Evolutionary conservation across 805 yeast species (phyloP).

Genomic region (Lipomyces starkeyi): DNA sequence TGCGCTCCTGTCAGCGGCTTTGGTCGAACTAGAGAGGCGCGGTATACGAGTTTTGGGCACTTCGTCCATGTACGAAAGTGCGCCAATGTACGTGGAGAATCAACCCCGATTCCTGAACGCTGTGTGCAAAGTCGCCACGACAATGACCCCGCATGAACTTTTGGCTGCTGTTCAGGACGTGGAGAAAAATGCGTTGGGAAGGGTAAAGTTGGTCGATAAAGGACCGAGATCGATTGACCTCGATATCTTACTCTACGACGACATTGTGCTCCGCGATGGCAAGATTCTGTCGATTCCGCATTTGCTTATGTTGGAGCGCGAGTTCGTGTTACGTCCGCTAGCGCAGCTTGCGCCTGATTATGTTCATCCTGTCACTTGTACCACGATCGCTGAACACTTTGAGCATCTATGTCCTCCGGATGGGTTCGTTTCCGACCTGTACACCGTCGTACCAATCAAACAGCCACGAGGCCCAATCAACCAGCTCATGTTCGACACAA

Average conservation of each 20-base stretch:
- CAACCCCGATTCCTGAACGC: conserved; percentile 88
- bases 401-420: conserved; percentile 53
- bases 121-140: conserved; percentile 69
- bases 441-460: conserved; percentile 36
- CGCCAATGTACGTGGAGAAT: conserved; percentile 87
- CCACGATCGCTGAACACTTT: conserved; percentile 73
- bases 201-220: conserved; percentile 82
- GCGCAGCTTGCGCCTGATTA: conserved; percentile 77
- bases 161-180: conserved; percentile 69
- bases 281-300: conserved; percentile 78
- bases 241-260: conserved; percentile 79
- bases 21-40: conserved; percentile 53
- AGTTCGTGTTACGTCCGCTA: conserved; percentile 88
- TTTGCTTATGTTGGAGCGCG: conserved; percentile 81
- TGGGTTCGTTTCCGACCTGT: conserved; percentile 41
- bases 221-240: conserved; percentile 93
- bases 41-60: conserved; percentile 60
- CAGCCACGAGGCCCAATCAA: conserved; percentile 36
- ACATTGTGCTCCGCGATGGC: conserved; percentile 31
- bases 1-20: conserved; percentile 62
- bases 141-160: conserved; percentile 66
- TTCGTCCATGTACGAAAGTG: conserved; percentile 83
- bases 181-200: conserved; percentile 70
- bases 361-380: conserved; percentile 85
- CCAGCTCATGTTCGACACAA: conserved; percentile 54